Evolutionary conservation across 345 rosid genomes (phyloP).

Genomic region (Ricinus communis): DNA sequence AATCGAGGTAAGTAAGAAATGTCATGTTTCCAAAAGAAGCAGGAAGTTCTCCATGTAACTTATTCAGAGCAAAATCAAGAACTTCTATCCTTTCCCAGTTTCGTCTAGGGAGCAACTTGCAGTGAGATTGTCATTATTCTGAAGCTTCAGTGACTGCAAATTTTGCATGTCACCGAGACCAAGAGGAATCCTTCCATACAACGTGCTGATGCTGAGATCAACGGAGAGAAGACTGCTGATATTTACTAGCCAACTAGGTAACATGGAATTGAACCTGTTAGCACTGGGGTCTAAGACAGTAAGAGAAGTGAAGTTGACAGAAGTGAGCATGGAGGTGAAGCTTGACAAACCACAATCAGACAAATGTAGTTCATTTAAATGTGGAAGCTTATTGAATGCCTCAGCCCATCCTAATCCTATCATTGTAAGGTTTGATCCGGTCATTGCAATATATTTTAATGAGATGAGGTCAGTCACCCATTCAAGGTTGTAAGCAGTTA

Average conservation of each 20-base stretch:
- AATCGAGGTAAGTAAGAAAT: slow-evolving; percentile 31
- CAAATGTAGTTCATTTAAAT: slow-evolving; percentile 34
- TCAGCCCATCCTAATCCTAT: not conserved
- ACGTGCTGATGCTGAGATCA: not conserved
- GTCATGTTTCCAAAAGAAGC: slow-evolving; percentile 43
- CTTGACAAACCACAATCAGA: slow-evolving; percentile 27
- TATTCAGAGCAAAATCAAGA: slow-evolving; percentile 29
- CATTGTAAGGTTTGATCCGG: slow-evolving; percentile 8
- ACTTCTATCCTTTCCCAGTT: slow-evolving; percentile 40
- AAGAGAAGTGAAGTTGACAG: slow-evolving; percentile 24
- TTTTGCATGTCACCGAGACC: slow-evolving; percentile 34
- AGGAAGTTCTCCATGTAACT: slow-evolving; percentile 42
- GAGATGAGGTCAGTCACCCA: slow-evolving; percentile 39
- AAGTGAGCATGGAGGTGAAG: slow-evolving; percentile 14
- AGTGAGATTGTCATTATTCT: slow-evolving; percentile 34
- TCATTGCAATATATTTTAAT: slow-evolving; percentile 19
- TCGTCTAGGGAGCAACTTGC: slow-evolving; percentile 34
- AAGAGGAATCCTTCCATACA: slow-evolving; percentile 42
- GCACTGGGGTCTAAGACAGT: slow-evolving; percentile 15
- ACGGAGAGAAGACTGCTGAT: slow-evolving; percentile 19
- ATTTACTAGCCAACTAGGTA: slow-evolving; percentile 24
- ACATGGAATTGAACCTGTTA: slow-evolving; percentile 9
- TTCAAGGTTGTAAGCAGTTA: slow-evolving; percentile 23
- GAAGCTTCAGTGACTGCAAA: slow-evolving; percentile 31
- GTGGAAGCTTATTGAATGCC: slow-evolving; percentile 15